Evolutionary conservation across 768 basidiomycete genomes (phyloP).

Genomic region (Mycena epipterygia): DNA sequence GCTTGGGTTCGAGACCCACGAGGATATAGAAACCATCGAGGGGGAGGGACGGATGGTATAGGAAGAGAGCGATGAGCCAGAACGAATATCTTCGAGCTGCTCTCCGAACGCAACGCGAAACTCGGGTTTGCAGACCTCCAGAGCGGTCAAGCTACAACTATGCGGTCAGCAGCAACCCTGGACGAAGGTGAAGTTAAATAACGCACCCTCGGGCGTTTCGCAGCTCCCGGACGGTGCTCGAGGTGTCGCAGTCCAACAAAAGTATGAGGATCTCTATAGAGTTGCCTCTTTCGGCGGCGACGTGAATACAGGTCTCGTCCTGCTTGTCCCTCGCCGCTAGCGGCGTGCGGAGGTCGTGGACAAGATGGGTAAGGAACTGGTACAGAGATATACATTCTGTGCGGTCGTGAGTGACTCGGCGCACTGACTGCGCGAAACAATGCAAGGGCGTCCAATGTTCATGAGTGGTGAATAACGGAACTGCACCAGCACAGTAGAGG

Average conservation of each 20-base stretch:
- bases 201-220: conserved; percentile 82
- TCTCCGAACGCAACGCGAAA: conserved; percentile 73
- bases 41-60: conserved; percentile 65
- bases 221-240: conserved; percentile 67
- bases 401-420: conserved; percentile 47
- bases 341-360: conserved; percentile 78
- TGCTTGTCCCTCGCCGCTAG: conserved; percentile 74
- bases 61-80: conserved; percentile 67
- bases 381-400: conserved; percentile 59
- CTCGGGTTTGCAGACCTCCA: conserved; percentile 77
- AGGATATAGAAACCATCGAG: conserved; percentile 66
- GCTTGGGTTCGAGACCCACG: conserved; percentile 43
- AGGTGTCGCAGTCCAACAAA: conserved; percentile 75
- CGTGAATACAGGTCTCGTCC: conserved; percentile 84
- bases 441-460: conserved; percentile 80
- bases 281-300: conserved; percentile 81
- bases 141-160: conserved; percentile 67
- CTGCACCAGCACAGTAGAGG: conserved; percentile 83
- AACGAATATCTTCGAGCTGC: conserved; percentile 61
- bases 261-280: conserved; percentile 73
- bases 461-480: conserved; percentile 74
- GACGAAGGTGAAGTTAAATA: neutral
- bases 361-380: conserved; percentile 75
- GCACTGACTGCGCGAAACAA: conserved; percentile 64
- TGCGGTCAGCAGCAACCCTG: conserved; percentile 15